Percentiles rank a stretch among this genome's conserved stretches.
Conservation (phyloP, 2,329 filamentous ascomycete species). For the Penicillium capsulatum region DNA sequence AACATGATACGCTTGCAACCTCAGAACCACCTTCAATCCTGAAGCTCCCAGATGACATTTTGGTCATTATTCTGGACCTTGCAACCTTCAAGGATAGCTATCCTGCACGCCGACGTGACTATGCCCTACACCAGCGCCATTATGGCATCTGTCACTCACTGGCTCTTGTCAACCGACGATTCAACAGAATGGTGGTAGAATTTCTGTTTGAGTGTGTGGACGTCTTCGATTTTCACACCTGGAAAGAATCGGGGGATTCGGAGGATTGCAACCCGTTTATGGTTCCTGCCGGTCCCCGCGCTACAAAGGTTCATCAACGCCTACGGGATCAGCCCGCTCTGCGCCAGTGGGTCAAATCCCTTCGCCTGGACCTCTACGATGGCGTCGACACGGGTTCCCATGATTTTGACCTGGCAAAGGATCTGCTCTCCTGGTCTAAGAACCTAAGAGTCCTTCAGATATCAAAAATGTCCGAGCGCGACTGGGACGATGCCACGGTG, state of each 20-base stretch:
- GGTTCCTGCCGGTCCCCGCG: slow-evolving; percentile 1
- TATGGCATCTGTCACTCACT: slow-evolving; percentile 2
- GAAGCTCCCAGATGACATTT: slow-evolving; percentile 3
- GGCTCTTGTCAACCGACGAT: slow-evolving; percentile 1
- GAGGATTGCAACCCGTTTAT: neutral
- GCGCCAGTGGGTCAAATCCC: neutral
- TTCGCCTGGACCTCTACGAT: slow-evolving; percentile 7
- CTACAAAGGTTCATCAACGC: slow-evolving; percentile 4
- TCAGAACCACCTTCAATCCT: too few relatives aligned
- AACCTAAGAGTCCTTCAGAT: slow-evolving; percentile 2
- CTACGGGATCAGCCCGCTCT: slow-evolving; percentile 1
- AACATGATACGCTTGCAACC: too few relatives aligned
- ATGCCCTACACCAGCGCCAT: slow-evolving; percentile 2
- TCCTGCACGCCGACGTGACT: too few relatives aligned
- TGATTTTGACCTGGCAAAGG: slow-evolving; percentile 3
- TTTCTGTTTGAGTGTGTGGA: slow-evolving; percentile 5
- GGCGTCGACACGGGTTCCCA: neutral
- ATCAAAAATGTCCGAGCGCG: slow-evolving; percentile 1
- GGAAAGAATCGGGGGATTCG: too few relatives aligned
- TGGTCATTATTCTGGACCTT: slow-evolving; percentile 3
- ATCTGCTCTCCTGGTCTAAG: slow-evolving; percentile 5
- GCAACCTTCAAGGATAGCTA: slow-evolving; percentile 1
- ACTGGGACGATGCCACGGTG: slow-evolving; percentile 1
- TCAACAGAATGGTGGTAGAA: slow-evolving; percentile 2
- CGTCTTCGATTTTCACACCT: neutral